Evolutionary conservation across 768 basidiomycete genomes (phyloP).

Genomic region (Phlebiopsis gigantea): DNA sequence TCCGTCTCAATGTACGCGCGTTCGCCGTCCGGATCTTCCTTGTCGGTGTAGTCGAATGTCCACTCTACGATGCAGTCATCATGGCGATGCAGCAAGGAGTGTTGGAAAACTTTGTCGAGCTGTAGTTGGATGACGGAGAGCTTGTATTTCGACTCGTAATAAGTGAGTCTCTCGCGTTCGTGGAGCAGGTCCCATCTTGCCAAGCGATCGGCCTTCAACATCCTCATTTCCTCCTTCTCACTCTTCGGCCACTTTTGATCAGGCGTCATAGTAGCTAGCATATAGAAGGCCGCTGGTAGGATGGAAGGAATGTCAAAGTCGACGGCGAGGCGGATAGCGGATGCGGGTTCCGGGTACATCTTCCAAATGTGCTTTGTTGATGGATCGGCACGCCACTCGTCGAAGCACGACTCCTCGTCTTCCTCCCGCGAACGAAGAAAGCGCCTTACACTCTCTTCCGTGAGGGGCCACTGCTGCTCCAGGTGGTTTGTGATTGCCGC

Average conservation of each 20-base stretch:
- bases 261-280: constrained; percentile 14
- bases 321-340: constrained; percentile 25
- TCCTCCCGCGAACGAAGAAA: neutral
- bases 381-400: too few species aligned
- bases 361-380: neutral
- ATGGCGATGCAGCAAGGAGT: too few species aligned
- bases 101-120: too few species aligned
- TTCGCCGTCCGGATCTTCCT: neutral
- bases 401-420: neutral
- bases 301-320: constrained; percentile 23
- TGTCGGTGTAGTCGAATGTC: too few species aligned
- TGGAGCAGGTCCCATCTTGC: neutral
- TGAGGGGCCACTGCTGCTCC: constrained; percentile 6
- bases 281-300: constrained; percentile 27
- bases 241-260: constrained; percentile 23
- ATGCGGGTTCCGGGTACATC: constrained; percentile 25
- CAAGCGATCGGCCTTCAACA: neutral
- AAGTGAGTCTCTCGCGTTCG: neutral
- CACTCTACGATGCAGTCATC: too few species aligned
- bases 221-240: too few species aligned
- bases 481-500: constrained; percentile 25
- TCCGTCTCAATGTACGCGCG: neutral
- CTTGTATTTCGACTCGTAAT: neutral
- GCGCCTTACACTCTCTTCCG: neutral
- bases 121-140: neutral